Percentiles rank a stretch among this genome's conserved stretches.
Evolutionary conservation across 768 basidiomycete species (phyloP).

Genomic region (Paxillus rubicundulus): DNA sequence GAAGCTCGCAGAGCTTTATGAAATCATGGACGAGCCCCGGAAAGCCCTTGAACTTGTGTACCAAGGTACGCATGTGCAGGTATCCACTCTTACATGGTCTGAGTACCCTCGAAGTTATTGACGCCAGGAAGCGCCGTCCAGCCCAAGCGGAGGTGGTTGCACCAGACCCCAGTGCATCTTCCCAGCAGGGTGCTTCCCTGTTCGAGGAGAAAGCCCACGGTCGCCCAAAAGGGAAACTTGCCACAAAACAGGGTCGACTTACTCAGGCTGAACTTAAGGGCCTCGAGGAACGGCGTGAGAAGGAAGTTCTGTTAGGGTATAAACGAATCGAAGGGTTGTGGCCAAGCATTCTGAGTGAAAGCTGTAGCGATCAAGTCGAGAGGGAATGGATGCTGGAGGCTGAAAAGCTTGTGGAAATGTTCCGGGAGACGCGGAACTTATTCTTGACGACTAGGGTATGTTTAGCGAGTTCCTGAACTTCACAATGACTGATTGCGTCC

Average conservation of each 20-base stretch:
- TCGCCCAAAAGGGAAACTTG: constrained; percentile 37
- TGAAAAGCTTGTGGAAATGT: constrained; percentile 83
- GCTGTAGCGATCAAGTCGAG: constrained; percentile 48
- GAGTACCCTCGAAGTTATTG: constrained; percentile 41
- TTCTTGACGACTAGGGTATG: constrained; percentile 77
- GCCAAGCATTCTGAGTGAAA: constrained; percentile 46
- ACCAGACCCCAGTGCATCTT: constrained; percentile 12
- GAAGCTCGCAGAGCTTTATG: constrained; percentile 88
- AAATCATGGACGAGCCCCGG: constrained; percentile 73
- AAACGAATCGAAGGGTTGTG: constrained; percentile 60
- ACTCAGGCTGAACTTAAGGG: constrained; percentile 55
- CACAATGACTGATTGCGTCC: constrained; percentile 4
- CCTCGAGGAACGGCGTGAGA: constrained; percentile 61
- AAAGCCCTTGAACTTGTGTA: constrained; percentile 85
- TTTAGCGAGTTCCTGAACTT: constrained; percentile 21
- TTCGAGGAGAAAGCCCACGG: constrained; percentile 54
- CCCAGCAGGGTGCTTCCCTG: constrained; percentile 45
- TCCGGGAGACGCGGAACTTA: constrained; percentile 80
- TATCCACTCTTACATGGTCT: not conserved
- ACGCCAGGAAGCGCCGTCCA: constrained; percentile 47
- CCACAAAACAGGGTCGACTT: constrained; percentile 43
- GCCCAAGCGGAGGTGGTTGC: constrained; percentile 17
- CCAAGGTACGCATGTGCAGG: constrained; percentile 52
- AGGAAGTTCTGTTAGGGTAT: constrained; percentile 58
- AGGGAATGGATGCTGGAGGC: constrained; percentile 82